Base-by-base conservation (phyloP, 2,329 filamentous ascomycete genomes). In the Arachnopeziza araneosa region DNA sequence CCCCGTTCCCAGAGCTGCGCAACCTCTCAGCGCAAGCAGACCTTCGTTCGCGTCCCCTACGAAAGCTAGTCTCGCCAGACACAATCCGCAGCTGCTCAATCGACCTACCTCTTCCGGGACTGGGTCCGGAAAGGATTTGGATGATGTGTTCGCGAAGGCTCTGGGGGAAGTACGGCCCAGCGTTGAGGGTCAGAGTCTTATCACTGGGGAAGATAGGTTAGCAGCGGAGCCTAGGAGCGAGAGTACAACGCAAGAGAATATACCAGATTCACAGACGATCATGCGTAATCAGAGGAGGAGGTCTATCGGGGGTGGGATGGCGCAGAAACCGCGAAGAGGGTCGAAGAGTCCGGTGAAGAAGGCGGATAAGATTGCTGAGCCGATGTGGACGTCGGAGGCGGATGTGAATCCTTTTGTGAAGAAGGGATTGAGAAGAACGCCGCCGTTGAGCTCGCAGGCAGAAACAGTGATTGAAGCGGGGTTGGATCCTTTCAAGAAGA, bases 11-110 rank as follows among this genome's bases (percentile, higher is more conserved):
- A 57, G 57, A 56, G 56, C 68, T 66, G 63, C 65, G 53, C 64
- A 64, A 58, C 62, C 68, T 30, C 67, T 73, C 21, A 71, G 73
- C 49, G 64, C 71, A 8, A 67, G 70, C 53, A 79, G 79, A 0
- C 79, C 82, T 0, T 88, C 85, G 0, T 89, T 85, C 69, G 83
- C 83, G 57, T 88, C 86, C n/a, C 86, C 87, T 0, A 88, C 86
- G 0, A 84, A 80, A 69, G 79, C 86, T 14, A 89, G 84, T 67
- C 73, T 88, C 17, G 78, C 84, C 60, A 81, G 83, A 64, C 80
- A 83, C 54, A 83, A 88, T 62, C 83, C 85, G 0, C 80, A 84
- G 12, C 76, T 86, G 7, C 73, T 86, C 36, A 75, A 78, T 59
- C 76, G 79, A 64, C 71, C 68, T 12, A 52, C 58, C 22, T 68